Conservation (phyloP, 352 stramenopile species). For the Globisporangium cylindrosporum region DNA sequence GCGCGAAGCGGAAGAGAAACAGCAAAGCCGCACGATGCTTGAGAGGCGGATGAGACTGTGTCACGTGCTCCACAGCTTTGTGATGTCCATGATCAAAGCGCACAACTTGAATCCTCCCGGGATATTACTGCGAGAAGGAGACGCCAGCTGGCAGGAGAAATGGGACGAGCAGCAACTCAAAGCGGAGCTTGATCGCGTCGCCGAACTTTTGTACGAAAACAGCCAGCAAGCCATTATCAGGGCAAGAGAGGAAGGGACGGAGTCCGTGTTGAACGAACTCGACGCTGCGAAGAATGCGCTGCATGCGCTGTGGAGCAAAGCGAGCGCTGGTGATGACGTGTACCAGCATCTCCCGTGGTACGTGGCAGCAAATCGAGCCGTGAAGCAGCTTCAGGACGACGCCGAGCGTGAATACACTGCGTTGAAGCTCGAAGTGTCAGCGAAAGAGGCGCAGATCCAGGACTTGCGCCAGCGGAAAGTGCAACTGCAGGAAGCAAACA, state of each 20-base stretch:
- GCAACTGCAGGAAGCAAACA: constrained; percentile 49
- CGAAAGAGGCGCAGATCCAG: constrained; percentile 27
- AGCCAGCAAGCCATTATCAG: constrained; percentile 25
- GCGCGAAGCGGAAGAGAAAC: constrained; percentile 23
- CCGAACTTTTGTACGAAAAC: constrained; percentile 25
- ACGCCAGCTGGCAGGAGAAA: constrained; percentile 15
- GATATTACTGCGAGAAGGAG: constrained; percentile 13
- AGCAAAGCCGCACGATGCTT: constrained; percentile 17
- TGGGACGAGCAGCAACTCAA: constrained; percentile 36
- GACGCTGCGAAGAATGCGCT: constrained; percentile 47
- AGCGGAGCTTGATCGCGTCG: constrained; percentile 27
- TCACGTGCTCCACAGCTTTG: constrained; percentile 30
- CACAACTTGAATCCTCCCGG: constrained; percentile 13
- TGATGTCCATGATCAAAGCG: constrained; percentile 21
- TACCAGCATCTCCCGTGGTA: constrained; percentile 64
- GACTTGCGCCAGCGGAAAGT: constrained; percentile 24
- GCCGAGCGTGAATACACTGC: constrained; percentile 19
- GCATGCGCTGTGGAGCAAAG: constrained; percentile 22
- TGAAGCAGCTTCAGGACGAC: constrained; percentile 37
- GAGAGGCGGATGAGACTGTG: constrained; percentile 27
- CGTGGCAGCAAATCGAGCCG: constrained; percentile 24
- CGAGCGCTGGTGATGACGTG: constrained; percentile 22
- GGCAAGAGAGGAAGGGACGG: constrained; percentile 27
- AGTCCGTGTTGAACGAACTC: constrained; percentile 40
- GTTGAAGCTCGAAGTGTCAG: constrained; percentile 25